Percentiles rank a stretch among this genome's conserved stretches.
These are phyloP conservation scores for Actinidia arguta DNA, from an alignment of 179 eudicot species.

Conservation along the genomic window DNA sequence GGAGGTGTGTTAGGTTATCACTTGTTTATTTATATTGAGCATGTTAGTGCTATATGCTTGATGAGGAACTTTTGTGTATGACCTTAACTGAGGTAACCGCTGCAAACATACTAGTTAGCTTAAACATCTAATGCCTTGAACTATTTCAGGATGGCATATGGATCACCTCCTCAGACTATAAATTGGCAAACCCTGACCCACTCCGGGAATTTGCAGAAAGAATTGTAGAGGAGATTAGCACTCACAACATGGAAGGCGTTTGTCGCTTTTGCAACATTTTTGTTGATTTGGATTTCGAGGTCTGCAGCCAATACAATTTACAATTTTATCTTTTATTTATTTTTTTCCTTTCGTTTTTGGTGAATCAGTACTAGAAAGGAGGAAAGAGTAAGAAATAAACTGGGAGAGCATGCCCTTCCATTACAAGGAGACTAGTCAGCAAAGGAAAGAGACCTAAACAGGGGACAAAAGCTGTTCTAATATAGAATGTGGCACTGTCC, in stretches of 20 bases:
- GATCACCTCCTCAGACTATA: slow-evolving; percentile 82
- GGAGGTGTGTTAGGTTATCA: slow-evolving; percentile 62
- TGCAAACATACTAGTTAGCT: not conserved
- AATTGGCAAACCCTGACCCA: slow-evolving; percentile 84
- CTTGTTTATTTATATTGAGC: not conserved
- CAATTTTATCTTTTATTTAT: not conserved
- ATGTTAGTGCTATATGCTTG: not conserved
- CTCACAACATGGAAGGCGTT: slow-evolving; percentile 80
- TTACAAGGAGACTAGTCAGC: no score
- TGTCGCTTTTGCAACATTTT: slow-evolving; percentile 82
- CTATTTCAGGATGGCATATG: slow-evolving; percentile 78
- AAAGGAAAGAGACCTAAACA: no score
- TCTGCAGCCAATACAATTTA: slow-evolving; percentile 22
- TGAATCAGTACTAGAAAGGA: no score
- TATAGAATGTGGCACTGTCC: no score
- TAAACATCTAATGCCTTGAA: not conserved
- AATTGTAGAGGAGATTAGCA: slow-evolving; percentile 73
- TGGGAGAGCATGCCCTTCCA: no score
- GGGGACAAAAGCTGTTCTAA: no score
- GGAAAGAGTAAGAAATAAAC: no score
- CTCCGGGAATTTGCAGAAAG: slow-evolving; percentile 80
- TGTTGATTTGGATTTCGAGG: slow-evolving; percentile 81
- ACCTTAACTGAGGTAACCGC: not conserved
- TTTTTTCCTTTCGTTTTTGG: not conserved
- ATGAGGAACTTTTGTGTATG: not conserved